phyloP scores from a whole-genome alignment of 2,329 filamentous ascomycete species.

The Hymenoscyphus fraxineus region DNA sequence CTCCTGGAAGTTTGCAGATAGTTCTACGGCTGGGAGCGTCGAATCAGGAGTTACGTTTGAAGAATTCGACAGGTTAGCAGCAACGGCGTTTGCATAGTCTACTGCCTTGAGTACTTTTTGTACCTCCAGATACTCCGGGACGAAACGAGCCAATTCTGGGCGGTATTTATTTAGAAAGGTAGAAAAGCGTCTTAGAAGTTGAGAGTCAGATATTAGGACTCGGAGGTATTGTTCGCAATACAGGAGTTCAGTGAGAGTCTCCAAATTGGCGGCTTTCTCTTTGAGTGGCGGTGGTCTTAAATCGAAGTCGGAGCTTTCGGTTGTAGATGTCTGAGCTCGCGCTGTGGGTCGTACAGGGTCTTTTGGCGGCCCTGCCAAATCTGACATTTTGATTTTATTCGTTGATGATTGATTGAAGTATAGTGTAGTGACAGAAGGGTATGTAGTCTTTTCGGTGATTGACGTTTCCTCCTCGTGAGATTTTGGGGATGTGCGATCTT shows the following conservation, averaged over 20 bases:
- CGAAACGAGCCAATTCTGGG: slow-evolving; percentile 11
- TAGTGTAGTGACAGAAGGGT: not conserved
- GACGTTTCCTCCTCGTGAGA: not conserved
- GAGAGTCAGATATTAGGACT: slow-evolving; percentile 8
- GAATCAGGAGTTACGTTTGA: not conserved
- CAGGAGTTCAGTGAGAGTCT: slow-evolving; percentile 7
- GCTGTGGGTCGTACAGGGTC: not conserved
- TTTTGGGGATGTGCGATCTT: not conserved
- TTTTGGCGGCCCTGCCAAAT: not conserved
- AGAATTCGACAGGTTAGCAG: slow-evolving; percentile 17
- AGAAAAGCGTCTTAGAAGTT: slow-evolving; percentile 13
- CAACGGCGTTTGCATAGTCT: slow-evolving; percentile 19
- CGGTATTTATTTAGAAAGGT: slow-evolving; percentile 16
- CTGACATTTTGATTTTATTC: not conserved
- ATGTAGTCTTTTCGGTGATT: not conserved
- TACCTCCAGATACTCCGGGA: slow-evolving; percentile 17
- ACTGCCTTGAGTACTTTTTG: slow-evolving; percentile 20
- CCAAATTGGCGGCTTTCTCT: slow-evolving; percentile 4
- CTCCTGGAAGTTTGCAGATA: slow-evolving; percentile 43
- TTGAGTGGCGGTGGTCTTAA: slow-evolving; percentile 10
- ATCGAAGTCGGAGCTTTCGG: slow-evolving; percentile 13
- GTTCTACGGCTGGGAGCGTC: slow-evolving; percentile 3
- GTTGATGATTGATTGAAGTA: not conserved
- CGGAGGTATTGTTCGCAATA: slow-evolving; percentile 16
- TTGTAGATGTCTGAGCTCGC: not conserved